These are phyloP conservation scores for Papiliotrema terrestris DNA, from an alignment of 1,284 basidiomycete genomes.

Conservation along the genomic window DNA sequence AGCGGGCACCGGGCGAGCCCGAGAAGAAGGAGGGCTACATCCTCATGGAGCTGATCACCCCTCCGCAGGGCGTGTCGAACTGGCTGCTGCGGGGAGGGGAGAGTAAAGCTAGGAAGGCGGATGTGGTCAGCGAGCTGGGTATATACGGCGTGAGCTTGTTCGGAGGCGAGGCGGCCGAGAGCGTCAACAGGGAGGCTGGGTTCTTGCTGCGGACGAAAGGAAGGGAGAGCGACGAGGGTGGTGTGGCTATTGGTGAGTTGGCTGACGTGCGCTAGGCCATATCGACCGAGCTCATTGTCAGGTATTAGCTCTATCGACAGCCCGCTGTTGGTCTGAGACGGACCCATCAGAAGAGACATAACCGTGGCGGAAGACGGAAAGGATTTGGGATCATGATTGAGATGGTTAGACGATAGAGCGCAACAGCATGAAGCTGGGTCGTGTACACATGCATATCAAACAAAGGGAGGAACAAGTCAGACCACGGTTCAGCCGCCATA, in stretches of 20 bases:
- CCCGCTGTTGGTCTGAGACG: conserved; percentile 32
- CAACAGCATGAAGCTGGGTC: too few relatives aligned
- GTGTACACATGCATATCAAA: too few relatives aligned
- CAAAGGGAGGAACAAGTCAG: too few relatives aligned
- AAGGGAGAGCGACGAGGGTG: conserved; percentile 88
- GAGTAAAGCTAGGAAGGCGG: conserved; percentile 53
- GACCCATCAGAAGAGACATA: too few relatives aligned
- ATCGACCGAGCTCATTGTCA: conserved; percentile 5
- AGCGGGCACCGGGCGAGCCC: conserved; percentile 16
- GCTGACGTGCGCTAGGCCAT: background rate
- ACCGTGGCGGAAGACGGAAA: too few relatives aligned
- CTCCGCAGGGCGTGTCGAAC: conserved; percentile 65
- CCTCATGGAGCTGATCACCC: conserved; percentile 84
- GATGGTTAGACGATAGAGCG: too few relatives aligned
- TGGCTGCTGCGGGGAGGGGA: conserved; percentile 63
- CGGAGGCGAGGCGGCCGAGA: conserved; percentile 45
- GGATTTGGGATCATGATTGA: too few relatives aligned
- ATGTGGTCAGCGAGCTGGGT: conserved; percentile 87
- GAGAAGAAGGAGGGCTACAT: conserved; percentile 67
- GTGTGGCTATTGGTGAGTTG: conserved; percentile 86
- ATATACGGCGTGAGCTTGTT: conserved; percentile 89
- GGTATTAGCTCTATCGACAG: conserved; percentile 45
- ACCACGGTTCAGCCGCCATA: too few relatives aligned
- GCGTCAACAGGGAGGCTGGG: conserved; percentile 65
- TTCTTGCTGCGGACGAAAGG: conserved; percentile 91